A percentile compares a stretch with the other conserved stretches of the same genome.
Evolutionary conservation across 768 basidiomycete genomes (phyloP).

Genomic region (Suillus subluteus): DNA sequence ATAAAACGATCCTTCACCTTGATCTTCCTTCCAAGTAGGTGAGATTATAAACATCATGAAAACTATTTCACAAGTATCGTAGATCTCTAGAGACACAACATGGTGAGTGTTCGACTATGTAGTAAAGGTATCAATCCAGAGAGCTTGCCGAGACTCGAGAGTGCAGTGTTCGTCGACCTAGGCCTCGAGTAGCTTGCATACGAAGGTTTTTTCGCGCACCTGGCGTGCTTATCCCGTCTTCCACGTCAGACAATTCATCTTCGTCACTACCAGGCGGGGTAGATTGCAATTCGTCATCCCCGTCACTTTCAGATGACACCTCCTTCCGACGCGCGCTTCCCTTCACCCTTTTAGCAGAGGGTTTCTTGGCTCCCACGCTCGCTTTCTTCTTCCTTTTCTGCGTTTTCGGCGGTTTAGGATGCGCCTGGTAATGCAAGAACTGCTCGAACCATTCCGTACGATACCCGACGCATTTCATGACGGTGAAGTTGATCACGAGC

Average conservation of each 20-base stretch:
- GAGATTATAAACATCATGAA: neutral
- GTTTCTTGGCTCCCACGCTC: neutral
- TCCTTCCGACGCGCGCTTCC: neutral
- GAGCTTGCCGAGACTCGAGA: neutral
- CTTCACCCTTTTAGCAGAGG: neutral
- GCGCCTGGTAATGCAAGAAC: conserved; percentile 17
- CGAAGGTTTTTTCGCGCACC: neutral
- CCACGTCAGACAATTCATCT: conserved; percentile 18
- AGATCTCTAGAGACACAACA: neutral
- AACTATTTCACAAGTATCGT: neutral
- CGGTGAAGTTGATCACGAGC: conserved; percentile 20
- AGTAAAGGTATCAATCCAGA: neutral
- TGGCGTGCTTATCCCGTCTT: neutral
- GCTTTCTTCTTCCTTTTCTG: conserved; percentile 6
- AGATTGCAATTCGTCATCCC: conserved; percentile 13
- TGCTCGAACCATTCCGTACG: conserved; percentile 23
- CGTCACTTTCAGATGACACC: conserved; percentile 6
- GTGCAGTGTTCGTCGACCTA: neutral
- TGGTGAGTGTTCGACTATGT: neutral
- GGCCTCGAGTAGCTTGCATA: neutral
- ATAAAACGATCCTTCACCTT: too few species aligned
- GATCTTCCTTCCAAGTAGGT: neutral
- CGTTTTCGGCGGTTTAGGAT: conserved; percentile 17
- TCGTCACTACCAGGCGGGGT: conserved; percentile 3
- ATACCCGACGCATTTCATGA: conserved; percentile 26